phyloP scores from a whole-genome alignment of 1,284 basidiomycete species.

The Coniferiporia weirii region DNA sequence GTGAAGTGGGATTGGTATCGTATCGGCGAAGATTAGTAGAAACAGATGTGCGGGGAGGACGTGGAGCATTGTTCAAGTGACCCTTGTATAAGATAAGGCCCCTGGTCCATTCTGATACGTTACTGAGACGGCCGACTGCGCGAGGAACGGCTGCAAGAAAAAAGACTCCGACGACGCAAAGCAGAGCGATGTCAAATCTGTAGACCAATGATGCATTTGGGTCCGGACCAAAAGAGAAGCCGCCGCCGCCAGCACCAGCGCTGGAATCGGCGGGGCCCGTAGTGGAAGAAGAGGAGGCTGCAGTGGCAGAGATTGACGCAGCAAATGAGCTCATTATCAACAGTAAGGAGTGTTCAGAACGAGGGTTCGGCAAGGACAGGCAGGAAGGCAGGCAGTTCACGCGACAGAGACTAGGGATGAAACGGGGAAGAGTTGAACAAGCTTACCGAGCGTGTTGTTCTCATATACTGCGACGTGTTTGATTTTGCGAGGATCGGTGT shows the following conservation, averaged over 20 bases:
- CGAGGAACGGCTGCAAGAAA: constrained; percentile 42
- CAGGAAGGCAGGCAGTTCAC: too few species aligned
- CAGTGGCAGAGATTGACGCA: too few species aligned
- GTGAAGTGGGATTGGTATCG: background rate
- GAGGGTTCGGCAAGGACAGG: too few species aligned
- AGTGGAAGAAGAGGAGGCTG: too few species aligned
- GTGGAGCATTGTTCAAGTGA: background rate
- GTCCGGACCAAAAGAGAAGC: background rate
- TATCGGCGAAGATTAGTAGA: background rate
- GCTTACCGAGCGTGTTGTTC: too few species aligned
- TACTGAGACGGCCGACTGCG: constrained; percentile 41
- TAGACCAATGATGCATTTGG: constrained; percentile 10
- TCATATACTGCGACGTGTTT: too few species aligned
- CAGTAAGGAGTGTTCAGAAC: too few species aligned
- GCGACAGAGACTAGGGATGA: too few species aligned
- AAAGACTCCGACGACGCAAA: constrained; percentile 34
- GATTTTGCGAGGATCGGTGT: too few species aligned
- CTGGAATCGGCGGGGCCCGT: background rate
- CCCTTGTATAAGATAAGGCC: constrained; percentile 36
- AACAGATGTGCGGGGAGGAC: background rate
- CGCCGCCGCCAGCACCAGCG: background rate
- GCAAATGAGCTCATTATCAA: too few species aligned
- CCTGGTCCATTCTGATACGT: constrained; percentile 37
- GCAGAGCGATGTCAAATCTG: constrained; percentile 37
- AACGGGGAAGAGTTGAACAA: too few species aligned